These are phyloP conservation scores for Solanum peruvianum DNA, from an alignment of 257 asterid genomes.

Conservation along the genomic window DNA sequence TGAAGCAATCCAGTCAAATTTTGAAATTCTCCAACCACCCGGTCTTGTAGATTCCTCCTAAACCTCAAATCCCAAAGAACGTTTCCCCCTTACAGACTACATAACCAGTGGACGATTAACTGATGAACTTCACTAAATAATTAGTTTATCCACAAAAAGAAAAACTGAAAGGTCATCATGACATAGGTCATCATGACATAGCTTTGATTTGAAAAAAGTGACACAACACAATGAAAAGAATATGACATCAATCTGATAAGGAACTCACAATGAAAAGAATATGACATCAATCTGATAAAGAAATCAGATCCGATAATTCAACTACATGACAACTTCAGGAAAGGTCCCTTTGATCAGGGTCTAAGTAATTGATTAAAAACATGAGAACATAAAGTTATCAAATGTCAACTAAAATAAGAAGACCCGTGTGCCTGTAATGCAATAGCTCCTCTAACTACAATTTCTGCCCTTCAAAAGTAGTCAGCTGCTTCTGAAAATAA, in stretches of 20 bases:
- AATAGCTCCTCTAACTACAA: not conserved
- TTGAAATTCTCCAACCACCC: not conserved
- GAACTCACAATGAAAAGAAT: not conserved
- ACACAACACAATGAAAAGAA: not conserved
- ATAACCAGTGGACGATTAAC: not conserved
- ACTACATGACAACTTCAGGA: not conserved
- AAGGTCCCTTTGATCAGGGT: not conserved
- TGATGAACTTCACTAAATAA: not conserved
- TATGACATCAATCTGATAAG: not conserved
- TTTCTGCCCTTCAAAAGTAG: not conserved
- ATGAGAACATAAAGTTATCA: not conserved
- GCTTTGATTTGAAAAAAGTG: not conserved
- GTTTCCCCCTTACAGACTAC: not conserved
- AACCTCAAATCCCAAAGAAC: not conserved
- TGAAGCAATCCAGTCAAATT: not conserved
- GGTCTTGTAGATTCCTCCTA: not conserved
- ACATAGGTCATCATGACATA: not conserved
- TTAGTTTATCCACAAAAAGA: not conserved
- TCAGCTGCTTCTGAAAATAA: not conserved
- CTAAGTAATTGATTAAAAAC: not conserved
- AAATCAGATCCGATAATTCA: not conserved
- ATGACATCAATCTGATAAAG: not conserved
- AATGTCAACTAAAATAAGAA: not conserved
- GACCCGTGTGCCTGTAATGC: not conserved
- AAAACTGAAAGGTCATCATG: not conserved